Conservation (phyloP, 2,329 filamentous ascomycete species). For the Paraconiothyrium sp. region DNA sequence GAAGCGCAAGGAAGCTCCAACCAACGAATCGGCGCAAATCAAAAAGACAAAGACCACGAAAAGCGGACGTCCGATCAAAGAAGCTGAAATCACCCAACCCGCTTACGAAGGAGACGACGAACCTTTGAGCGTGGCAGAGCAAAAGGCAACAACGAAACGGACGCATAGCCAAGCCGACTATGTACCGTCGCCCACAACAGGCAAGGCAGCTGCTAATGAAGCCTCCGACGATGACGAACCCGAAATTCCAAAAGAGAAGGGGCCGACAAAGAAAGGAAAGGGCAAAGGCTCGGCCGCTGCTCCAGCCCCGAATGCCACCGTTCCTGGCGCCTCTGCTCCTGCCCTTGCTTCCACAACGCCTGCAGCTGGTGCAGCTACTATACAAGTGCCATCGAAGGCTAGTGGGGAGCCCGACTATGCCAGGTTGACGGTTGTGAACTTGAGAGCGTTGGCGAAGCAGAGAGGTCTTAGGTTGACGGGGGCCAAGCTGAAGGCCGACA, state of each 20-base stretch:
- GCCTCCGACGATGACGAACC: not conserved
- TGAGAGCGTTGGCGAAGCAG: conserved; percentile 2
- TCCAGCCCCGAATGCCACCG: too few relatives aligned
- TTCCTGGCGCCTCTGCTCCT: not conserved
- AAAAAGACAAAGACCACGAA: not conserved
- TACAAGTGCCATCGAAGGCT: not conserved
- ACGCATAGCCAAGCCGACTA: conserved; percentile 4
- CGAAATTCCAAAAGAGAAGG: not conserved
- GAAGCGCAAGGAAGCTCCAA: conserved; percentile 1
- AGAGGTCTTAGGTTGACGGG: not conserved
- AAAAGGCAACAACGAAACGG: not conserved
- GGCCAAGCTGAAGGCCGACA: not conserved
- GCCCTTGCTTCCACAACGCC: not conserved
- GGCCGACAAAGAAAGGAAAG: not conserved
- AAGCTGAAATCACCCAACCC: not conserved
- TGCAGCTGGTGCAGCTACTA: not conserved
- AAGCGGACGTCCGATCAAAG: not conserved
- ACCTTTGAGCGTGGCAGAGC: not conserved
- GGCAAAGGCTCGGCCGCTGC: not conserved
- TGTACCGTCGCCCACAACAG: not conserved
- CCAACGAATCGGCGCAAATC: too few relatives aligned
- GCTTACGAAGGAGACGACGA: not conserved
- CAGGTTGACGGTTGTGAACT: not conserved
- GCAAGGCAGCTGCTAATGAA: not conserved
- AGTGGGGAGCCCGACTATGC: conserved; percentile 1